phyloP scores from a whole-genome alignment of 768 basidiomycete species.

The Boletus rubescentipes region DNA sequence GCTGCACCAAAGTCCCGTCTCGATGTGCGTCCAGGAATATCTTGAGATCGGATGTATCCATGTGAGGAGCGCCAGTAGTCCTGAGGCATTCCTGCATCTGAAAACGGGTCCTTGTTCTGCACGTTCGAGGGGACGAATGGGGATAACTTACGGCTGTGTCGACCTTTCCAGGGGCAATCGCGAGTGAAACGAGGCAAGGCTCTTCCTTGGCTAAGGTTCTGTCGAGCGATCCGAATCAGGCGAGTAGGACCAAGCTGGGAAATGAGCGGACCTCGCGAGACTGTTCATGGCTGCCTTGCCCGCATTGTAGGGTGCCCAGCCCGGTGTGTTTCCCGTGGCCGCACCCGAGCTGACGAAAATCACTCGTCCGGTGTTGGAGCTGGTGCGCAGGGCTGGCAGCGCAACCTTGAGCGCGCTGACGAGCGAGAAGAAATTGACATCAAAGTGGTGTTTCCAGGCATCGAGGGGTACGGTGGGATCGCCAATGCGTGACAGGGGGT shows the following conservation, averaged over 20 bases:
- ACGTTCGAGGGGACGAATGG: not conserved
- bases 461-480: constrained; percentile 49
- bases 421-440: constrained; percentile 87
- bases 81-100: constrained; percentile 74
- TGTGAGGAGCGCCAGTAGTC: constrained; percentile 45
- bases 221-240: constrained; percentile 3
- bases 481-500: constrained; percentile 63
- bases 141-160: constrained; percentile 64
- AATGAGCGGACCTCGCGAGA: constrained; percentile 57
- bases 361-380: constrained; percentile 57
- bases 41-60: constrained; percentile 55
- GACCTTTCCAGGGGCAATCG: constrained; percentile 86
- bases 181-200: constrained; percentile 66
- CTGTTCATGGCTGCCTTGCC: constrained; percentile 90
- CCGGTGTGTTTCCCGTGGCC: constrained; percentile 60
- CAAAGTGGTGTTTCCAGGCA: constrained; percentile 71
- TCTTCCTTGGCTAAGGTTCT: constrained; percentile 89
- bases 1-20: constrained; percentile 70
- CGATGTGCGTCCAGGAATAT: constrained; percentile 57
- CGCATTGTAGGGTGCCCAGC: constrained; percentile 83
- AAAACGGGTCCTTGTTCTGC: not conserved
- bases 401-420: constrained; percentile 65
- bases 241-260: not conserved
- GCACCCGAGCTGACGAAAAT: constrained; percentile 88
- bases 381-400: constrained; percentile 67